Evolutionary conservation across 208 protist genomes (phyloP), one percentile per base, ranked within the genome.

Genomic region (Trypanosoma congolense): DNA sequence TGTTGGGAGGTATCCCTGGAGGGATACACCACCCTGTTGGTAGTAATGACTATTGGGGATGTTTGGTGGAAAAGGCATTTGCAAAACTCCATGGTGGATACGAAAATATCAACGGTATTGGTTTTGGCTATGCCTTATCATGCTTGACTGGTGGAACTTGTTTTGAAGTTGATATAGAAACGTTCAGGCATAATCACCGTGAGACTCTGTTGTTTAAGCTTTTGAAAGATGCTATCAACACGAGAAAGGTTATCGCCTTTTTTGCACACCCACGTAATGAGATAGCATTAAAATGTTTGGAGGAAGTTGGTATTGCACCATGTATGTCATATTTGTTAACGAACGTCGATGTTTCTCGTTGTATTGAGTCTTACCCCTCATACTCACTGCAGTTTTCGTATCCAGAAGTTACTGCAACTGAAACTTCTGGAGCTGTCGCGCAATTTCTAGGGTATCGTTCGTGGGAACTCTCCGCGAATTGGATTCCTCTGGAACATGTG

Each of bases 21-120:
- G 76, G 77, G 18, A 55, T 86, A 45, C 52, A 73, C 71, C 63
- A 42, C 61, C 43, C 22, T 49, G 22, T 42, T 19, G 18, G 52
- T 44, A 29, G 10, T 30, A 45, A 46, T 14, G 73, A 84, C 55
- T 83, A 78, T 72, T 87, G 81, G 65, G 75, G 73, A 2, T 56
- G 70, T 6, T 38, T 84, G 8, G 65, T 86, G 12, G 83, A 90
- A 65, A 90, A 90, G 43, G 79, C 73, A 18, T 64, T 87, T 62
- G 83, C 78, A 3, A 90, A 90, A 47, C 38, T 72, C 9, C 61
- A 79, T 30, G 78, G 76, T 41, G 75, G 76, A 5, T 90, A 85
- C 45, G 53, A 58, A 25, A 63, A 74, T 33, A 62, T 84, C 26
- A 56, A 69, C 25, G 60, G 65, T 40, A 26, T 90, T 10, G 71